Conservation (phyloP, 2,329 filamentous ascomycete species). For the Xylariaceae sp. region DNA sequence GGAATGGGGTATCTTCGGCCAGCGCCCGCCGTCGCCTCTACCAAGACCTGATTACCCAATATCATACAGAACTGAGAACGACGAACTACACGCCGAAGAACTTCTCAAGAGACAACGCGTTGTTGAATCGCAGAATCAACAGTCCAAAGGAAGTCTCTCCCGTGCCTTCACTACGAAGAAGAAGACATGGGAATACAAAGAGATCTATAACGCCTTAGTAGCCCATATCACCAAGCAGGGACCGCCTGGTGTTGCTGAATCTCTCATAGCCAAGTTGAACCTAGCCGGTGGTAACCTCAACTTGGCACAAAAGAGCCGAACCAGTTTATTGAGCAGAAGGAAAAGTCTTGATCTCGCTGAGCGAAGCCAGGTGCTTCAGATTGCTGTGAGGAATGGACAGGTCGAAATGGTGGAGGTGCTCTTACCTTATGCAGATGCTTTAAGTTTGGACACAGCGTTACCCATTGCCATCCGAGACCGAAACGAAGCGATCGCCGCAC, state of each 20-base stretch:
- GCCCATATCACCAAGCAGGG: conserved; percentile 53
- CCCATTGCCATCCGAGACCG: conserved; percentile 51
- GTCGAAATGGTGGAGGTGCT: conserved; percentile 57
- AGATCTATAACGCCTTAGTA: conserved; percentile 56
- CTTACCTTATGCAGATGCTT: conserved; percentile 54
- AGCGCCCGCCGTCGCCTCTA: conserved; percentile 43
- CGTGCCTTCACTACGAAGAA: conserved; percentile 51
- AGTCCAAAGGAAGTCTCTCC: conserved; percentile 45
- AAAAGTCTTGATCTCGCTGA: conserved; percentile 55
- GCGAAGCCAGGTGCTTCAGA: conserved; percentile 53
- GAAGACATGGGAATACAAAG: conserved; percentile 55
- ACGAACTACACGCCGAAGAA: conserved; percentile 57
- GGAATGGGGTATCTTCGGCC: conserved; percentile 52
- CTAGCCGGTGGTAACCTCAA: conserved; percentile 55
- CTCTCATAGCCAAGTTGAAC: conserved; percentile 53
- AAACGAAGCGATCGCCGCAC: conserved; percentile 47
- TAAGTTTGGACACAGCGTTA: conserved; percentile 53
- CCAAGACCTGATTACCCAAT: conserved; percentile 46
- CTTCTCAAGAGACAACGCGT: conserved; percentile 52
- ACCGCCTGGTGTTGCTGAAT: conserved; percentile 58
- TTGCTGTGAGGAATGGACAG: conserved; percentile 54
- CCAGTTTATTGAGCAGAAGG: conserved; percentile 50
- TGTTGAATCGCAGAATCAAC: conserved; percentile 36
- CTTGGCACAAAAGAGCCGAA: conserved; percentile 50
- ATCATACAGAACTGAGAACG: conserved; percentile 49